Base-by-base conservation (phyloP, 2,329 filamentous ascomycete genomes). In the Exophiala sp. region DNA sequence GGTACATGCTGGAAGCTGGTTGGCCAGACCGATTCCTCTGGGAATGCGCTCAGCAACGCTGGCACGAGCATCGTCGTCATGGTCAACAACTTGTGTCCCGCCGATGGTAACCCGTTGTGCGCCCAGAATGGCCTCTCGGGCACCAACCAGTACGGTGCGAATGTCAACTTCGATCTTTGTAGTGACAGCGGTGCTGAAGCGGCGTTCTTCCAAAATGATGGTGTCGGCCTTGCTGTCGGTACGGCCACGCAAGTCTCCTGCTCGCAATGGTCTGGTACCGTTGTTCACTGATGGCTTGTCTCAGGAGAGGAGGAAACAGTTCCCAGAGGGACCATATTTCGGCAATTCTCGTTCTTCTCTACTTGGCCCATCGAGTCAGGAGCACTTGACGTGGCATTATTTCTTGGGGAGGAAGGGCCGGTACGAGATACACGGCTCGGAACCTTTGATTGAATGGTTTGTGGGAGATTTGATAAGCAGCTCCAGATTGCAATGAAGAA, bases 101-200 rank as follows among this genome's bases (percentile, higher is more conserved):
- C 65, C 1, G 29, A 60, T 2, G 68, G 68, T 2, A 75, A 75
- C 51, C 65, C 69, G 18, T 60, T 73, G 11, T 74, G 72, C 57
- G 48, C 68, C 4, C 69, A 71, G 63, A 62, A 59, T 9, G 63
- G 63, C 3, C 59, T 71, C 1, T 50, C 50, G 9, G 65, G 63
- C 3, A 67, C 67, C 2, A 73, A 72, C 57, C 68, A 66, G 50
- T 71, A 71, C 57, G 72, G 72, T 4, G 70, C 67, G 6, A 69
- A 71, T 39, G 63, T 72, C 46, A 70, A 74, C 62, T 72, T 74
- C 58, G 70, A 74, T 50, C 63, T 73, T 33, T 74, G 72, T 64
- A 67, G 63, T 18, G 71, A 74, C 52, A 65, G 64, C 9, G 70
- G 68, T 10, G 72, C 72, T 6, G 63, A 61, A 11, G 59, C 47